phyloP scores from a whole-genome alignment of 2,329 filamentous ascomycete genomes.

The Thermomyces lanuginosus region DNA sequence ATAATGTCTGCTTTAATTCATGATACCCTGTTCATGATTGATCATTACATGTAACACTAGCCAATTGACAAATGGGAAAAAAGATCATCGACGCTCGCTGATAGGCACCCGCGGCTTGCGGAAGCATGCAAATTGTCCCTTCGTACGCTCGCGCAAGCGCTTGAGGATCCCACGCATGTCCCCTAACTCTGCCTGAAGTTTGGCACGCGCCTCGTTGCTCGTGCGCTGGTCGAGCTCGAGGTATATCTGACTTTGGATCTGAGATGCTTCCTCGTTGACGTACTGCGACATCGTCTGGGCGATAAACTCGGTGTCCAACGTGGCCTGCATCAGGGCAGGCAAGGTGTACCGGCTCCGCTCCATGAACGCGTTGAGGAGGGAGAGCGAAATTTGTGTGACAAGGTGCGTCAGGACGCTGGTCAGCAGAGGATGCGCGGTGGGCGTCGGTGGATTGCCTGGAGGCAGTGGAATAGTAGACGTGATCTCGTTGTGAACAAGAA shows the following conservation, averaged over 20 bases:
- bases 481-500: constrained; percentile 82
- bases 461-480: constrained; percentile 54
- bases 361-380: constrained; percentile 69
- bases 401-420: constrained; percentile 70
- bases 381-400: constrained; percentile 61
- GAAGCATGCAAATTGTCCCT: constrained; percentile 78
- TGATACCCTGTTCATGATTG: constrained; percentile 4
- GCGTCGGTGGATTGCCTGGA: constrained; percentile 57
- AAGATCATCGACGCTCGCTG: not conserved
- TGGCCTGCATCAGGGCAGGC: constrained; percentile 83
- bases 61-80: too few relatives aligned
- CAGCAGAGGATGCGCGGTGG: constrained; percentile 49
- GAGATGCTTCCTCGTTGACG: constrained; percentile 64
- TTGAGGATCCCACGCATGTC: constrained; percentile 82
- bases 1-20: constrained; percentile 1
- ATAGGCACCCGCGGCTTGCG: constrained; percentile 40
- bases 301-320: constrained; percentile 90
- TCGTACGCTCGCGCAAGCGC: constrained; percentile 61
- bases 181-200: constrained; percentile 70
- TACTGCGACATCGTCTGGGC: constrained; percentile 85
- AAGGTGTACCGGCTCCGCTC: constrained; percentile 53
- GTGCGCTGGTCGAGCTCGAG: constrained; percentile 77
- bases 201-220: constrained; percentile 65
- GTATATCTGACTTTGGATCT: constrained; percentile 80
- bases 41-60: too few relatives aligned